Percentiles rank a stretch among this genome's conserved stretches.
Conservation (phyloP, 257 asterid species). For the Solanum pennellii region DNA sequence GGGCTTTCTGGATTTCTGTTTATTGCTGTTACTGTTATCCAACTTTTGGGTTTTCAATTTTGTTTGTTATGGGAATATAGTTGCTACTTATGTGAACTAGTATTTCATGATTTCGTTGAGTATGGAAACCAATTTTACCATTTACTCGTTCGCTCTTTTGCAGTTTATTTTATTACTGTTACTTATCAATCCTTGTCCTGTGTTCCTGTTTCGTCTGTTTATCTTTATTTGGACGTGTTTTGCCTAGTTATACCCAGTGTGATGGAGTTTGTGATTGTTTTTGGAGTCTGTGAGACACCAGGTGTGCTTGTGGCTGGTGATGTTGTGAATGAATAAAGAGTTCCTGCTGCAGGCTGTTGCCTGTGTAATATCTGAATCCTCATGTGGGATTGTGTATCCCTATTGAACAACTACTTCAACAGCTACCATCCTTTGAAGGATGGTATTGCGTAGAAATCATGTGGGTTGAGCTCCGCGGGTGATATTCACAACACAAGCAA, state of each 20-base stretch:
- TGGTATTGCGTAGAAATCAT: no score
- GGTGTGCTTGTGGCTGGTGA: not conserved
- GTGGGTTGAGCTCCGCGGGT: no score
- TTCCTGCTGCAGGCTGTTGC: no score
- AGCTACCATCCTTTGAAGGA: no score
- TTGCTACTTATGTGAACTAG: not conserved
- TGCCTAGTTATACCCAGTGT: not conserved
- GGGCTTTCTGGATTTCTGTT: not conserved
- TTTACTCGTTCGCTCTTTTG: not conserved
- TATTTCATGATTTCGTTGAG: not conserved
- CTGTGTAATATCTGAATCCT: no score
- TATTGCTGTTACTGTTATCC: not conserved
- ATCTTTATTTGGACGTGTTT: not conserved
- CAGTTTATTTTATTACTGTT: not conserved
- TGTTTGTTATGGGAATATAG: not conserved
- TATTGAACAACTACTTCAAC: no score
- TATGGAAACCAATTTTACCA: not conserved
- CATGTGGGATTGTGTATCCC: no score
- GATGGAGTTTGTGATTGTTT: not conserved
- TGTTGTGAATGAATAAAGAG: no score
- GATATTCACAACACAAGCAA: not conserved
- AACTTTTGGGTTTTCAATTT: not conserved
- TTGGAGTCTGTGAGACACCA: not conserved
- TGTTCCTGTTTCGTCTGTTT: not conserved
- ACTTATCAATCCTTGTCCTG: not conserved